Conservation (phyloP, 805 yeast species). For the Candida sonorensis region DNA sequence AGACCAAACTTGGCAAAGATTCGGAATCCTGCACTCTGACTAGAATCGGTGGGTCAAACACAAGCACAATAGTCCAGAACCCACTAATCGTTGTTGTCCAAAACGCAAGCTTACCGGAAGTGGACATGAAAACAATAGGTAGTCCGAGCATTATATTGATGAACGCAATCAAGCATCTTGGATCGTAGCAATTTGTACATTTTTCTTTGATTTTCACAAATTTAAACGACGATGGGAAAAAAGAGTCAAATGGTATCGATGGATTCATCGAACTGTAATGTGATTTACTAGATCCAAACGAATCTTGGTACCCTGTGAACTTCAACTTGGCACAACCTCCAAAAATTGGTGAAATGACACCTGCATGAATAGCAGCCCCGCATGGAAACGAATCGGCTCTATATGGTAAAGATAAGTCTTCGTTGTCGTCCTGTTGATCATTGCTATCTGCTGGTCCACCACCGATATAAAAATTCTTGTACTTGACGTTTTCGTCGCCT, state of each 20-base stretch:
- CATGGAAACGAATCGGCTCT: constrained; percentile 88
- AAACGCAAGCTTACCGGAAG: constrained; percentile 39
- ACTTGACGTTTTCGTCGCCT: constrained; percentile 61
- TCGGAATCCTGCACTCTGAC: constrained; percentile 49
- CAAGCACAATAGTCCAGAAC: constrained; percentile 74
- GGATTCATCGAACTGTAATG: constrained; percentile 39
- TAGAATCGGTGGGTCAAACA: constrained; percentile 72
- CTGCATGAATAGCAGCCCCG: constrained; percentile 86
- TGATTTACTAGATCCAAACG: constrained; percentile 45
- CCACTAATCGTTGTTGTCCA: constrained; percentile 62
- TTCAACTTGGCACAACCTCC: constrained; percentile 76
- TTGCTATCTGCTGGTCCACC: constrained; percentile 63
- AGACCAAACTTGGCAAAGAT: constrained; percentile 53
- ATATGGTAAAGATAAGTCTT: constrained; percentile 49
- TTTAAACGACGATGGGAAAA: constrained; percentile 67
- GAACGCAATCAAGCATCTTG: constrained; percentile 48
- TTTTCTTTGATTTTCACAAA: constrained; percentile 38
- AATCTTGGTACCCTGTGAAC: constrained; percentile 44
- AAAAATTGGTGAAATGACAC: constrained; percentile 57
- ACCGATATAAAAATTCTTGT: constrained; percentile 69
- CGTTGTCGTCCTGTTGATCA: constrained; percentile 5
- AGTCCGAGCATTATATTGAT: constrained; percentile 57
- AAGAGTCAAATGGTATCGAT: constrained; percentile 55
- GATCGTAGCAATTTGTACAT: constrained; percentile 67
- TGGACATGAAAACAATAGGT: constrained; percentile 48